phyloP scores from a whole-genome alignment of 1,284 basidiomycete species.

The Naganishia cerealis region DNA sequence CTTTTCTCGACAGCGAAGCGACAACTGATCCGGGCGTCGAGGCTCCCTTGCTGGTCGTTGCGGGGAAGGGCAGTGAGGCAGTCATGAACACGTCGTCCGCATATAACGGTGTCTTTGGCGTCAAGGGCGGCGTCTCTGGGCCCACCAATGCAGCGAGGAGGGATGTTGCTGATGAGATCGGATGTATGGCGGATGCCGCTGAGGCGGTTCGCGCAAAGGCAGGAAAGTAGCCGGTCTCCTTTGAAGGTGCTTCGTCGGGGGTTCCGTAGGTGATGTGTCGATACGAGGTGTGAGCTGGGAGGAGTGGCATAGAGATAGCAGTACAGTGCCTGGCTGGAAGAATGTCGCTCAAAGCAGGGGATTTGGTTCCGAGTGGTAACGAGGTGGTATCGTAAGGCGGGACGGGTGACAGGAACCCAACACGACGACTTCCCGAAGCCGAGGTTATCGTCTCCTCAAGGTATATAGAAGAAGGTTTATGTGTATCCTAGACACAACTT shows the following conservation, averaged over 20 bases:
- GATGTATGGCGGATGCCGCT: neutral
- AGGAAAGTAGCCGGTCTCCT: constrained; percentile 12
- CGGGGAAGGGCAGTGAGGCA: constrained; percentile 10
- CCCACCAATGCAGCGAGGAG: constrained; percentile 13
- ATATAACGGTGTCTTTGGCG: neutral
- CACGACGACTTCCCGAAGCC: no score
- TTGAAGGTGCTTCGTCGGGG: constrained; percentile 1
- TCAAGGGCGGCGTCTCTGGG: constrained; percentile 11
- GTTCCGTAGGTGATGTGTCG: constrained; percentile 5
- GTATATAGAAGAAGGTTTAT: no score
- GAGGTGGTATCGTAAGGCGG: neutral
- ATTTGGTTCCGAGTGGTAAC: neutral
- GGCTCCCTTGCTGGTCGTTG: neutral
- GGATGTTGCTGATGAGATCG: constrained; percentile 9
- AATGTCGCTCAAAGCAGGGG: neutral
- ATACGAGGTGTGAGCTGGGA: constrained; percentile 1
- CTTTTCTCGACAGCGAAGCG: constrained; percentile 2
- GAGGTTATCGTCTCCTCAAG: no score
- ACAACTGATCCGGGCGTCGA: neutral
- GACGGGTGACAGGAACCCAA: no score
- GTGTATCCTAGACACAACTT: no score
- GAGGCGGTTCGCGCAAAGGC: constrained; percentile 11
- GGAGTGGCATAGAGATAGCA: constrained; percentile 3
- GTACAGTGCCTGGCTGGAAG: neutral
- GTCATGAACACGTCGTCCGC: neutral